Percentiles rank a stretch among this genome's conserved stretches.
phyloP scores from a whole-genome alignment of 768 basidiomycete species.

The Zangia roseola region DNA sequence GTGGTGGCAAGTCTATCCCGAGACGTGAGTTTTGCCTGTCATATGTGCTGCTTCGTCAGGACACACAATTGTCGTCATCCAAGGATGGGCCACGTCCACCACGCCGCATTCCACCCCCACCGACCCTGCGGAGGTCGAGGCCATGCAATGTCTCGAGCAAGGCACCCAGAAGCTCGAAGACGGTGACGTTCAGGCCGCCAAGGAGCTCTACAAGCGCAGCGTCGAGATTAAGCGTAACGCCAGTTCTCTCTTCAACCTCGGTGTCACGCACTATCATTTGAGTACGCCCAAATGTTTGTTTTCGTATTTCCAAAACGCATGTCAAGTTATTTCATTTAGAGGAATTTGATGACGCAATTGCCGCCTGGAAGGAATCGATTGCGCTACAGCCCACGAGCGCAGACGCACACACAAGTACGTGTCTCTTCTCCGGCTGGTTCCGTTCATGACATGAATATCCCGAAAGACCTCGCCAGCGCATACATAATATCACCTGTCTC shows the following conservation, averaged over 20 bases:
- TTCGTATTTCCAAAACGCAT: conserved; percentile 13
- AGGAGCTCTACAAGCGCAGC: conserved; percentile 73
- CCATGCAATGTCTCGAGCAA: conserved; percentile 74
- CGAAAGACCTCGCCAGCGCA: conserved; percentile 80
- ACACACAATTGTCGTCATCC: not conserved
- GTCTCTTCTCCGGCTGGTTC: conserved; percentile 17
- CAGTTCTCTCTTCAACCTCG: conserved; percentile 83
- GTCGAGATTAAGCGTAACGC: conserved; percentile 78
- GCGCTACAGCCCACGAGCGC: conserved; percentile 77
- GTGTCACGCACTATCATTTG: conserved; percentile 87
- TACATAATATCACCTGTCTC: conserved; percentile 80
- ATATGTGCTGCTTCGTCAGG: conserved; percentile 1
- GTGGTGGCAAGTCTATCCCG: conserved; percentile 5
- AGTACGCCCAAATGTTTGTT: conserved; percentile 48
- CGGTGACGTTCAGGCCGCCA: conserved; percentile 80
- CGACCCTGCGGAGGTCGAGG: conserved; percentile 82
- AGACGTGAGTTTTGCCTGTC: conserved; percentile 30
- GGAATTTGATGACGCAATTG: conserved; percentile 84
- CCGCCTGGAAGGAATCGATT: conserved; percentile 85
- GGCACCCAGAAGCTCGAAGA: conserved; percentile 85
- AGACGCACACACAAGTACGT: conserved; percentile 84
- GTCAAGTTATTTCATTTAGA: conserved; percentile 44
- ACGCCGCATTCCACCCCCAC: conserved; percentile 79
- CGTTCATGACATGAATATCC: conserved; percentile 22
- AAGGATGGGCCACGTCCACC: conserved; percentile 77